Percentiles rank a stretch among this genome's conserved stretches.
phyloP scores from a whole-genome alignment of 345 rosid species.

The Eutrema yunnanense region DNA sequence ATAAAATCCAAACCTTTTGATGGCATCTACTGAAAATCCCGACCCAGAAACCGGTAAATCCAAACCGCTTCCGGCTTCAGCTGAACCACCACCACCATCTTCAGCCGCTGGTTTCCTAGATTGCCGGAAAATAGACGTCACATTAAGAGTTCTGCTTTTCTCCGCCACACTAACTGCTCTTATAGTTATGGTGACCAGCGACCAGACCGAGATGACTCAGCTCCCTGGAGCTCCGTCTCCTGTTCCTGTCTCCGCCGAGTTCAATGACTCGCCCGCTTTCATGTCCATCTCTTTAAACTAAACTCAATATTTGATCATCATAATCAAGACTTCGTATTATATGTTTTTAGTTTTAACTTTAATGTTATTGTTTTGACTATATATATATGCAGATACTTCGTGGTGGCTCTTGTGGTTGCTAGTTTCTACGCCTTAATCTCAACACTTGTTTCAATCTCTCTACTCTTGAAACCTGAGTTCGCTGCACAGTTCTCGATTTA shows the following conservation, averaged over 20 bases:
- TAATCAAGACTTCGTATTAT: neutral
- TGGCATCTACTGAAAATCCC: conserved; percentile 48
- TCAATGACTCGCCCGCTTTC: conserved; percentile 66
- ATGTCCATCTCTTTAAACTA: conserved; percentile 38
- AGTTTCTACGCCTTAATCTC: conserved; percentile 56
- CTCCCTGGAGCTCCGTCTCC: conserved; percentile 10
- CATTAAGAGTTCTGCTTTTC: conserved; percentile 49
- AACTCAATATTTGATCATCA: neutral
- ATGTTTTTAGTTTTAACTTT: neutral
- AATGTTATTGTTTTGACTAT: neutral
- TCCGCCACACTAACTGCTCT: conserved; percentile 44
- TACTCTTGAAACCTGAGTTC: conserved; percentile 34
- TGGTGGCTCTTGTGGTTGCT: conserved; percentile 54
- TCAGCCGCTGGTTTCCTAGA: conserved; percentile 11
- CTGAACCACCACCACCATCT: conserved; percentile 6
- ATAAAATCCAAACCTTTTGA: neutral
- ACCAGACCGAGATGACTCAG: conserved; percentile 40
- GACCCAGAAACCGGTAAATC: conserved; percentile 30
- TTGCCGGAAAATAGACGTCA: conserved; percentile 33
- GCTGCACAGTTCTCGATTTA: conserved; percentile 33
- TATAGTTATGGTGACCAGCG: conserved; percentile 51
- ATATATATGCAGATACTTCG: conserved; percentile 49
- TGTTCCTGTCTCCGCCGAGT: conserved; percentile 39
- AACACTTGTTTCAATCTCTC: conserved; percentile 42
- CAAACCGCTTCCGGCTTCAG: conserved; percentile 10